phyloP scores from a whole-genome alignment of 768 basidiomycete species.

The Kwoniella botswanensis region DNA sequence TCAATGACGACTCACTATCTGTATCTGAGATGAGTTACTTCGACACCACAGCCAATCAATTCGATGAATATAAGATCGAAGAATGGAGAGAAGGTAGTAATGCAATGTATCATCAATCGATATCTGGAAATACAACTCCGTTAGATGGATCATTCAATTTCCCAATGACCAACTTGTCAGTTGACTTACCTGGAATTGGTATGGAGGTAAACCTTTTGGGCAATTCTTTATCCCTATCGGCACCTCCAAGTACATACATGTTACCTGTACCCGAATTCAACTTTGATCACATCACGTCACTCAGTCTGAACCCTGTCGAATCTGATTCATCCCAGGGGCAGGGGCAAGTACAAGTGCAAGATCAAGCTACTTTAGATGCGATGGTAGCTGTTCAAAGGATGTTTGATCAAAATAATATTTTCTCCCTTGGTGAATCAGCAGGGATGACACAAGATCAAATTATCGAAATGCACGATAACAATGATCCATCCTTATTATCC shows the following conservation, averaged over 20 bases:
- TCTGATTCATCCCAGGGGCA: neutral
- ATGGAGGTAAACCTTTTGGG: neutral
- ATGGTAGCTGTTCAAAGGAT: conserved; percentile 21
- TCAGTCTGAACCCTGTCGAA: neutral
- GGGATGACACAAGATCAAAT: conserved; percentile 32
- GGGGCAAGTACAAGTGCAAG: neutral
- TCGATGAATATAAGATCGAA: conserved; percentile 8
- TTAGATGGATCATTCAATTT: conserved; percentile 14
- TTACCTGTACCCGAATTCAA: conserved; percentile 15
- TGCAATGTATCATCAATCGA: conserved; percentile 4
- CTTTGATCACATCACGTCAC: neutral
- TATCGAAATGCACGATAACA: conserved; percentile 20
- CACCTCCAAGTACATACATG: conserved; percentile 13
- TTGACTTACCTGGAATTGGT: conserved; percentile 2
- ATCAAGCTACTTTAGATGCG: conserved; percentile 10
- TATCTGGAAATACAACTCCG: conserved; percentile 20
- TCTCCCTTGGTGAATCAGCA: conserved; percentile 28
- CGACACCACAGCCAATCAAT: conserved; percentile 2
- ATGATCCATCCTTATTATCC: conserved; percentile 14
- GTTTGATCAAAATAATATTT: conserved; percentile 34
- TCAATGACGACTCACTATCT: conserved; percentile 14
- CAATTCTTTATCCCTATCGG: conserved; percentile 9
- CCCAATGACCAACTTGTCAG: neutral
- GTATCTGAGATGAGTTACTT: conserved; percentile 10
- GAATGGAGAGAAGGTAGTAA: conserved; percentile 14